Base-by-base conservation (phyloP, 2,329 filamentous ascomycete species). In the Cladosporium sphaerospermum region DNA sequence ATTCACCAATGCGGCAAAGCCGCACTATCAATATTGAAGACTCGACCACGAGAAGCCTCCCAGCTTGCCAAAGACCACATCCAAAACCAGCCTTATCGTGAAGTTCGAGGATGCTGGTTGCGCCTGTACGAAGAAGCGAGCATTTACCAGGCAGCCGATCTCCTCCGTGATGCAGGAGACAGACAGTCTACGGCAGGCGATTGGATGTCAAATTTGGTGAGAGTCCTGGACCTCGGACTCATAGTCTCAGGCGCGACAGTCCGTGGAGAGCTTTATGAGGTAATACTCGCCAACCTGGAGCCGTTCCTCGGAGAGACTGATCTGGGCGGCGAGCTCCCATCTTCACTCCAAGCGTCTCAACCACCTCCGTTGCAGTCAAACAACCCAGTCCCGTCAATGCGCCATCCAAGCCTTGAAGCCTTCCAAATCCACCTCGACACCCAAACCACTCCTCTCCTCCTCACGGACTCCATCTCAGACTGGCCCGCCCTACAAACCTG, bases 401-500 rank as follows among this genome's bases (percentile, higher is more conserved):
- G 16, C 19, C 47, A 4, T 1, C 41, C n/a, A 14, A 56, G 10
- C 23, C 55, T 67, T 9, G 54, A 60, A 10, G 53, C 50, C 1
- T 71, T 69, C 19, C 64, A 69, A 42, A 13, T 48, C 6, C 64
- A 67, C 36, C 54, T 69, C 9, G 54, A 60, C 43, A 57, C 40
- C 2, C 19, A 54, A 8, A 58, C 50, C 9, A 59, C 51, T 13
- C 89, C 92, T 0, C 59, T 95, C 3, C 75, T 96, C 9, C 83
- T 97, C 41, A 81, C 79, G 0, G 78, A 79, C 48, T 72, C 84
- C 1, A 76, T 88, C 2, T 68, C 77, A 0, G 71, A 82, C 59
- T 97, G 92, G 92, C 89, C 91, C 0, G 91, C 92, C 0, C 69
- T 86, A n/a, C 75, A 77, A 1, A 80, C 82, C 0, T 99, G 93